phyloP scores from a whole-genome alignment of 202 grass and related monocot species.

The Alloteropsis angusta region DNA sequence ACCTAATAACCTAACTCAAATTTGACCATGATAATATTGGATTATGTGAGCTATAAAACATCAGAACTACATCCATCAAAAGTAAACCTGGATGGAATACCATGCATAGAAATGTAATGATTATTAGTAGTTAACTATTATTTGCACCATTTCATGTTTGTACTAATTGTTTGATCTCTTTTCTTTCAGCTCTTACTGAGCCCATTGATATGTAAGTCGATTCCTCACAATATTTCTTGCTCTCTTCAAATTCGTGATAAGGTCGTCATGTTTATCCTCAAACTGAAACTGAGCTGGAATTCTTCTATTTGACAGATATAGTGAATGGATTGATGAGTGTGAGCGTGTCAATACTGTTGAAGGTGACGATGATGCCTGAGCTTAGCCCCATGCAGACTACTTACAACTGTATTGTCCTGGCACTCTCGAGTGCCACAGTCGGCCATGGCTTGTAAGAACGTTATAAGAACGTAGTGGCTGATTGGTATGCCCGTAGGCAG shows the following conservation, averaged over 20 bases:
- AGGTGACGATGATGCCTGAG: slow-evolving; percentile 52
- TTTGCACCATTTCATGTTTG: not conserved
- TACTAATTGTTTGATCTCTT: slow-evolving; percentile 14
- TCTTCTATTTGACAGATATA: slow-evolving; percentile 41
- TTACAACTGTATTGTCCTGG: not conserved
- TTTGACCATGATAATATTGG: not conserved
- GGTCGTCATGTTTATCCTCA: not conserved
- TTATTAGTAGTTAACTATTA: not conserved
- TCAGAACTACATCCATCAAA: not conserved
- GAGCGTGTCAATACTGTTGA: slow-evolving; percentile 73
- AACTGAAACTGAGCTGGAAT: not conserved
- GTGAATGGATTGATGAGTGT: slow-evolving; percentile 86
- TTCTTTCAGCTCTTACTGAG: slow-evolving; percentile 58
- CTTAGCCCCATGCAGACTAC: not conserved
- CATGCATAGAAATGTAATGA: not conserved
- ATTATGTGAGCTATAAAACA: not conserved
- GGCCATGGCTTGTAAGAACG: slow-evolving; percentile 11
- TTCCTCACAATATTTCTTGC: not conserved
- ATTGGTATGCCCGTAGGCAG: slow-evolving; percentile 6
- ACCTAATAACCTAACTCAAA: not conserved
- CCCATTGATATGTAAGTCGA: slow-evolving; percentile 64
- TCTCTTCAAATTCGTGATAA: not conserved
- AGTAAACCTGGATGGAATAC: not conserved
- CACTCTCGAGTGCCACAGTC: slow-evolving; percentile 13
- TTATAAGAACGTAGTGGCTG: slow-evolving; percentile 8